Base-by-base conservation (phyloP, 768 basidiomycete genomes). In the Phlebiopsis flavidoalba region DNA sequence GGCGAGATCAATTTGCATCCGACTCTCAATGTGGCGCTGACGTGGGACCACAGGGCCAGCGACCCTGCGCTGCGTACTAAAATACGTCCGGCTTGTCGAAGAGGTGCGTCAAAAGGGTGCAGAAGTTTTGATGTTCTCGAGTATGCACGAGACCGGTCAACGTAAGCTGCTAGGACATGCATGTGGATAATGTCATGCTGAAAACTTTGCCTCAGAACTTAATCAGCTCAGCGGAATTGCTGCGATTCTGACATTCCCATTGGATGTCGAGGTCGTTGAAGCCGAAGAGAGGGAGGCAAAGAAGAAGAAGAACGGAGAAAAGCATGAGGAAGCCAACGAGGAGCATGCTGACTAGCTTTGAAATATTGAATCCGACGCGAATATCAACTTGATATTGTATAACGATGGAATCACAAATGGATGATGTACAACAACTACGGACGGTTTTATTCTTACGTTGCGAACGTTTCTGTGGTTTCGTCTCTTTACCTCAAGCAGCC, bases 121-220 rank as follows among this genome's bases (percentile, higher is more conserved):
- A 24, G 95, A 98, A 70, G 95, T 95, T 5, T 79, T 98, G 19
- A 95, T 98, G 64, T 99, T 98, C 74, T 98, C 96, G 4, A 98
- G 95, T 68, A 98, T 99, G 97, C 97, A 99, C 70, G 97, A 99
- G 75, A 93, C 92, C 21, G 97, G 97, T 14, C 95, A 98, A 80
- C 95, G 95, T 96, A 69, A 69, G 91, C 77, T 36, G 50, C 37
- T 36, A 31, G 40, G 40, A 12, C 40, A 8, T 2, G 40, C 40
- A 43, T 12, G 10, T 12, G 40, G 40, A 12, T 43, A 43, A n/a
- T 8, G 51, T 58, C 19, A 55, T 33, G 40, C 45, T 17, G 3
- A 31, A n/a, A 31, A 31, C 26, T 56, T 6, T 11, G 35, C 12
- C 59, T 17, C 72, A 97, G 97, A 99, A 71, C 79, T 99, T n/a